phyloP scores from a whole-genome alignment of 805 yeast species.

The Nematodospora valgi region DNA sequence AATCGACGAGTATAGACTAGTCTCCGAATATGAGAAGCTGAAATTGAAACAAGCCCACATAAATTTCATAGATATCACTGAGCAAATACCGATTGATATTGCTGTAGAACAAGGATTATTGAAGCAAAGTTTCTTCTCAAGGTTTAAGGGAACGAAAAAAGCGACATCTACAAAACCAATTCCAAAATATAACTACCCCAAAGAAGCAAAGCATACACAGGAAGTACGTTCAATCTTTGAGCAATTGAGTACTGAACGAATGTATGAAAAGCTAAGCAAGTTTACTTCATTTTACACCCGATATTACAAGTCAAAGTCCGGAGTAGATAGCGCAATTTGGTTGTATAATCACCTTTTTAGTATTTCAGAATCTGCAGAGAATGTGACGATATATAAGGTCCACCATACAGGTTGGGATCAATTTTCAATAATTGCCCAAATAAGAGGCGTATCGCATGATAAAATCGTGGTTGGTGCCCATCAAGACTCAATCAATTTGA shows the following conservation, averaged over 20 bases:
- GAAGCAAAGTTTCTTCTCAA: slow-evolving; percentile 1
- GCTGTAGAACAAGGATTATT: slow-evolving; percentile 25
- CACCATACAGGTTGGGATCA: slow-evolving; percentile 74
- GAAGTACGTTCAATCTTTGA: slow-evolving; percentile 39
- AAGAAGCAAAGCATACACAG: slow-evolving; percentile 28
- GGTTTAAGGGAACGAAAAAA: background rate
- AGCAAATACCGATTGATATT: slow-evolving; percentile 30
- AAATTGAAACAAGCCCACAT: slow-evolving; percentile 38
- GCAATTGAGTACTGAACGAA: slow-evolving; percentile 42
- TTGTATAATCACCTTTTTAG: slow-evolving; percentile 47
- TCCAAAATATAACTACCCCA: slow-evolving; percentile 52
- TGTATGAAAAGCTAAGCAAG: slow-evolving; percentile 52
- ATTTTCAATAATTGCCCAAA: slow-evolving; percentile 63
- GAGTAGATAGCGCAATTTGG: slow-evolving; percentile 70
- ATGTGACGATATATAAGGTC: slow-evolving; percentile 43
- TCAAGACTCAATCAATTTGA: slow-evolving; percentile 74
- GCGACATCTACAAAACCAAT: slow-evolving; percentile 6
- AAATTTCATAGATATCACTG: slow-evolving; percentile 63
- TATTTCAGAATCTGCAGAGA: slow-evolving; percentile 21
- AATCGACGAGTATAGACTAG: slow-evolving; percentile 25
- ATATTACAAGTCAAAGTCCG: slow-evolving; percentile 69
- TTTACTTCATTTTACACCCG: slow-evolving; percentile 72
- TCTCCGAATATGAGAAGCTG: slow-evolving; percentile 33
- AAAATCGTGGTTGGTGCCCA: slow-evolving; percentile 82
- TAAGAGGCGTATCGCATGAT: slow-evolving; percentile 48